phyloP scores from a whole-genome alignment of 768 basidiomycete genomes.

The Pleurotus tuoliensis region DNA sequence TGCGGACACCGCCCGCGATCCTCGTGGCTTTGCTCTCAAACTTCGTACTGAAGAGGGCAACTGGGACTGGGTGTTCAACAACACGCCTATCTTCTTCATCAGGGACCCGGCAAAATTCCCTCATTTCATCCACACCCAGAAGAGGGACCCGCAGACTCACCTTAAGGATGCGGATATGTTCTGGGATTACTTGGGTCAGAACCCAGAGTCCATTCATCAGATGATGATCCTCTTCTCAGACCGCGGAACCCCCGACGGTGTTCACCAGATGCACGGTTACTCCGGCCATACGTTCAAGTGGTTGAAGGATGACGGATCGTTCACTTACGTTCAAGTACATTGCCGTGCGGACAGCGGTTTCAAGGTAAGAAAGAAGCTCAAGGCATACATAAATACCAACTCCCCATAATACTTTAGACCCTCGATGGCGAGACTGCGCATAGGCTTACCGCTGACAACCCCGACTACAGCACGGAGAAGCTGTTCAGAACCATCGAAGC shows the following conservation, averaged over 20 bases:
- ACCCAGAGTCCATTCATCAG: slow-evolving; percentile 88
- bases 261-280: slow-evolving; percentile 85
- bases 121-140: slow-evolving; percentile 93
- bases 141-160: slow-evolving; percentile 89
- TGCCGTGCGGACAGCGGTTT: slow-evolving; percentile 74
- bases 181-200: slow-evolving; percentile 88
- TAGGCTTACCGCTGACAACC: slow-evolving; percentile 66
- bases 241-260: slow-evolving; percentile 91
- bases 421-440: slow-evolving; percentile 64
- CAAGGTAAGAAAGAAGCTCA: slow-evolving; percentile 45
- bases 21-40: slow-evolving; percentile 89
- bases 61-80: slow-evolving; percentile 91
- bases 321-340: slow-evolving; percentile 87
- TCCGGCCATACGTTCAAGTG: slow-evolving; percentile 91
- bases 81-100: slow-evolving; percentile 91
- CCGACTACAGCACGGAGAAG: slow-evolving; percentile 79
- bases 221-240: slow-evolving; percentile 92
- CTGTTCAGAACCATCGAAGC: slow-evolving; percentile 82
- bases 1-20: slow-evolving; percentile 90
- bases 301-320: slow-evolving; percentile 79
- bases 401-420: slow-evolving; percentile 39
- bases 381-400: neutral
- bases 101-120: slow-evolving; percentile 86
- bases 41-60: slow-evolving; percentile 89
- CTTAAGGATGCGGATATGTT: slow-evolving; percentile 84